phyloP scores from a whole-genome alignment of 768 basidiomycete genomes.

The Suillus subaureus region DNA sequence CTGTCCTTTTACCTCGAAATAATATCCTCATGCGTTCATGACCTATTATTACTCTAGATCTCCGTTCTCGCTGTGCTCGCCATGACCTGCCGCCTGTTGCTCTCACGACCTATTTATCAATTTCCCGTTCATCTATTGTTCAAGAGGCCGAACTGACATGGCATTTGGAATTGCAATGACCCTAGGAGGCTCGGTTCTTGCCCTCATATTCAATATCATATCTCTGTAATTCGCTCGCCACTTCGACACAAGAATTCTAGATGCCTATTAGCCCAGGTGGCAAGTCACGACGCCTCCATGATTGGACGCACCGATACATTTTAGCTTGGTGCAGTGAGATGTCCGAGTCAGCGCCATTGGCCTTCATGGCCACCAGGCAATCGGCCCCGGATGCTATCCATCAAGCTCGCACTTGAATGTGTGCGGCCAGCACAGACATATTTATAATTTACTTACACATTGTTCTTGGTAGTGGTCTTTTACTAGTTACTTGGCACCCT shows the following conservation, averaged over 20 bases:
- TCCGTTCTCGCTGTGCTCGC: slow-evolving; percentile 91
- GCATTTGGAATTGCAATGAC: slow-evolving; percentile 60
- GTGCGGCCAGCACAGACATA: not conserved
- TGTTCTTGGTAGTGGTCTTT: not conserved
- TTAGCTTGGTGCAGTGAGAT: not conserved
- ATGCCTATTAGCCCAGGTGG: slow-evolving; percentile 14
- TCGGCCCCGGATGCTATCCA: not conserved
- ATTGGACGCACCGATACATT: not conserved
- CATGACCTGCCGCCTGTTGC: slow-evolving; percentile 23
- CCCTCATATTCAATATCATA: slow-evolving; percentile 78
- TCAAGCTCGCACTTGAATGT: not conserved
- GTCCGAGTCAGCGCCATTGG: not conserved
- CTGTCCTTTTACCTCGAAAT: not conserved
- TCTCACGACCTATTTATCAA: slow-evolving; percentile 92
- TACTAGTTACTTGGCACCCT: no score
- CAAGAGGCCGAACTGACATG: slow-evolving; percentile 1
- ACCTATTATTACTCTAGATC: slow-evolving; percentile 82
- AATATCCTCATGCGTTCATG: slow-evolving; percentile 80
- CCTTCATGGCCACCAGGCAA: not conserved
- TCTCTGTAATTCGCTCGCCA: slow-evolving; percentile 61
- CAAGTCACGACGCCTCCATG: not conserved
- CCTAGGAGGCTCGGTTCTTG: slow-evolving; percentile 66
- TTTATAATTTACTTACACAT: not conserved
- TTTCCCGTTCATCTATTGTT: slow-evolving; percentile 46
- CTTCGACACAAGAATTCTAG: slow-evolving; percentile 19